Percentiles rank a stretch among this genome's conserved stretches.
Conservation (phyloP, 495 filamentous ascomycete genomes). For the Cladorrhinum samala region DNA sequence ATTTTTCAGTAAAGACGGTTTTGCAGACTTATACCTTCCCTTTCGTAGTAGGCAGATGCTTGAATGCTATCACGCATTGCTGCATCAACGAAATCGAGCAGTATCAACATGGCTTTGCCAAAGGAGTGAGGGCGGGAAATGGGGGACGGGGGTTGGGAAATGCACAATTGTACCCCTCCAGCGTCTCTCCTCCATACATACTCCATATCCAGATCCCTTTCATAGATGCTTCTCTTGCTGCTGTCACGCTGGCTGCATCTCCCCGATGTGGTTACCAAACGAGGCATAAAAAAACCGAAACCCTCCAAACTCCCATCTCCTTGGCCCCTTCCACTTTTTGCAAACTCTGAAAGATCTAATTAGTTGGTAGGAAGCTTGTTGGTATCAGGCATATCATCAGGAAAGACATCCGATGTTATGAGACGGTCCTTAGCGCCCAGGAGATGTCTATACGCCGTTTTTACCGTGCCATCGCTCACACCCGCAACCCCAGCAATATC, state of each 20-base stretch:
- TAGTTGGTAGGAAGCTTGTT: slow-evolving; percentile 55
- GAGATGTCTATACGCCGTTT: slow-evolving; percentile 86
- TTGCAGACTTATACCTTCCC: too few relatives aligned
- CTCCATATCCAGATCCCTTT: neutral
- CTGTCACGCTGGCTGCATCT: slow-evolving; percentile 2
- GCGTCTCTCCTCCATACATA: too few relatives aligned
- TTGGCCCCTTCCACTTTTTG: too few relatives aligned
- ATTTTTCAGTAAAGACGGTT: neutral
- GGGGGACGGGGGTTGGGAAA: too few relatives aligned
- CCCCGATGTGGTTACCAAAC: too few relatives aligned
- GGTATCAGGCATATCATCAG: slow-evolving; percentile 60
- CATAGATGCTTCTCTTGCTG: neutral
- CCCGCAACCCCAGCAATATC: slow-evolving; percentile 75
- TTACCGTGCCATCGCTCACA: slow-evolving; percentile 93
- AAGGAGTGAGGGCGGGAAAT: neutral
- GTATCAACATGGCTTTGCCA: neutral
- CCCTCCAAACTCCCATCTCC: neutral
- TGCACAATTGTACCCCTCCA: too few relatives aligned
- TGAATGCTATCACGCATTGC: neutral
- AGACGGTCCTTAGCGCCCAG: slow-evolving; percentile 66
- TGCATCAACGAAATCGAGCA: neutral
- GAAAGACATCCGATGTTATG: slow-evolving; percentile 67
- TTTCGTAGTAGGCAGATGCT: neutral
- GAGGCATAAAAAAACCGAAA: neutral
- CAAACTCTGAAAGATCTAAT: neutral